Conservation (phyloP, 2,329 filamentous ascomycete species). For the Myriangium duriaei region DNA sequence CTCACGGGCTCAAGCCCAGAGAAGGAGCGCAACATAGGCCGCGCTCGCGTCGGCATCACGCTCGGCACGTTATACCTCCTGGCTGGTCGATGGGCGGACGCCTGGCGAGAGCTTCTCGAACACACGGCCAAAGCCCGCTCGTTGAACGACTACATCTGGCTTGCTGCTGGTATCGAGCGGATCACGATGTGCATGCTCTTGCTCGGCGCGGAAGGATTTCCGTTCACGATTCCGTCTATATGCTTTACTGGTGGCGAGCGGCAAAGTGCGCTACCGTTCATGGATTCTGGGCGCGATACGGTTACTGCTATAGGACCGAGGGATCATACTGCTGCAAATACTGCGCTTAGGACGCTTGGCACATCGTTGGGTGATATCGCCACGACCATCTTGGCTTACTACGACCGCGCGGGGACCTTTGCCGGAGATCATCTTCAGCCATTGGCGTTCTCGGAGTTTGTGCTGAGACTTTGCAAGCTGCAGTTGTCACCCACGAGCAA, state of each 20-base stretch:
- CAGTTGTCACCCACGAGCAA: slow-evolving; percentile 42
- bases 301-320: slow-evolving; percentile 5
- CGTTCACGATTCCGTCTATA: slow-evolving; percentile 53
- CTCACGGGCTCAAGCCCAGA: slow-evolving; percentile 13
- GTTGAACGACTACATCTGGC: slow-evolving; percentile 89
- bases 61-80: slow-evolving; percentile 78
- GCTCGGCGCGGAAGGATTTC: slow-evolving; percentile 69
- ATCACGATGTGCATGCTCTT: slow-evolving; percentile 73
- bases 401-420: slow-evolving; percentile 51
- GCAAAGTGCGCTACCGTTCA: slow-evolving; percentile 15
- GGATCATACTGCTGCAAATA: slow-evolving; percentile 13
- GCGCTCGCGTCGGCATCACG: slow-evolving; percentile 64
- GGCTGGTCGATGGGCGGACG: slow-evolving; percentile 81
- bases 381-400: slow-evolving; percentile 62
- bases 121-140: slow-evolving; percentile 64
- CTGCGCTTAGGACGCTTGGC: slow-evolving; percentile 36
- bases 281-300: slow-evolving; percentile 6
- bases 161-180: slow-evolving; percentile 85
- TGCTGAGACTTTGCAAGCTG: slow-evolving; percentile 60
- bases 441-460: slow-evolving; percentile 58
- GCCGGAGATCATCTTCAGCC: slow-evolving; percentile 58
- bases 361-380: slow-evolving; percentile 58
- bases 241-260: slow-evolving; percentile 9
- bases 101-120: slow-evolving; percentile 69
- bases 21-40: slow-evolving; percentile 62